Evolutionary conservation across 768 basidiomycete genomes (phyloP).

Genomic region (Rhizopogon salebrosus): DNA sequence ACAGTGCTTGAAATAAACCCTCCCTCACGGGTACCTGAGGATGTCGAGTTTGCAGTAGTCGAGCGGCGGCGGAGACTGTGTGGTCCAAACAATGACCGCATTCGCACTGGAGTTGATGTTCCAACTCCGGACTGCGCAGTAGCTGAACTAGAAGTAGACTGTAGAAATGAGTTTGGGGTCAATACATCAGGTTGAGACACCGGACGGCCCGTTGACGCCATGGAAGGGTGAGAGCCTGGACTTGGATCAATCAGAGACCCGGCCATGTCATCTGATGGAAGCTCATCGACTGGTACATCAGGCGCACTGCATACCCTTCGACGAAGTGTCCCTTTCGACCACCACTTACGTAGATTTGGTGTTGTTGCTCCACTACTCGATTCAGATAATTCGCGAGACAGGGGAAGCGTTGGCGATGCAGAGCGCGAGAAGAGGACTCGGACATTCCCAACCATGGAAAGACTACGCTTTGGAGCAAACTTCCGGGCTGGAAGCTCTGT

Average conservation of each 20-base stretch:
- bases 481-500: slow-evolving; percentile 22
- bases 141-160: slow-evolving; percentile 5
- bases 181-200: slow-evolving; percentile 29
- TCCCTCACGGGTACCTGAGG: slow-evolving; percentile 10
- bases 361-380: slow-evolving; percentile 24
- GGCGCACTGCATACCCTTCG: slow-evolving; percentile 50
- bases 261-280: slow-evolving; percentile 21
- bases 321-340: slow-evolving; percentile 45
- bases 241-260: slow-evolving; percentile 18
- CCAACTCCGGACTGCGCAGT: slow-evolving; percentile 20
- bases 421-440: slow-evolving; percentile 54
- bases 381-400: slow-evolving; percentile 23
- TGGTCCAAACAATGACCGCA: slow-evolving; percentile 10
- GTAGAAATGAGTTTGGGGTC: slow-evolving; percentile 14
- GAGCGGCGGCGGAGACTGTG: slow-evolving; percentile 14
- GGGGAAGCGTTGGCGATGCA: slow-evolving; percentile 30
- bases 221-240: slow-evolving; percentile 3
- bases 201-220: slow-evolving; percentile 14
- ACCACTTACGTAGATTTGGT: slow-evolving; percentile 38
- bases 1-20: slow-evolving; percentile 11
- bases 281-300: slow-evolving; percentile 31
- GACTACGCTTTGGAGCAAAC: slow-evolving; percentile 35
- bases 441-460: slow-evolving; percentile 60
- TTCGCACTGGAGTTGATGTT: slow-evolving; percentile 7
- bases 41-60: slow-evolving; percentile 10